Base-by-base conservation (phyloP, 176 grass and related monocot species). In the Aechmea fasciata region DNA sequence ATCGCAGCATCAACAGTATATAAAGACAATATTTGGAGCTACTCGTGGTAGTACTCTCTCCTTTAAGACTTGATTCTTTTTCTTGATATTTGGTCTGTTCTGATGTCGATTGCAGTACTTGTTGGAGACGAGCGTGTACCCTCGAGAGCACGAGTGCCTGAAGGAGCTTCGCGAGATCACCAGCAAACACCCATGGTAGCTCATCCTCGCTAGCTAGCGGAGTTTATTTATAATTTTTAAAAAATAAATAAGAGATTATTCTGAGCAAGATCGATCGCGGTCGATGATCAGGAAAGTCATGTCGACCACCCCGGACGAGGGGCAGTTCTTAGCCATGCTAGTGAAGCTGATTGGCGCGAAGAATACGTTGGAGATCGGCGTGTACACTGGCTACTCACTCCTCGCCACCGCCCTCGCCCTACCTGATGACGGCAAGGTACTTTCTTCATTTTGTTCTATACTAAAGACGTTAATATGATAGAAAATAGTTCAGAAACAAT, bases 291-390 rank as follows among this genome's bases (percentile, higher is more conserved):
- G 92, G 92, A 91, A 91, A 73, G 69, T 91, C 78, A 91, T 96
- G 88, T 82, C 83, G 48, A 89, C 85, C 7, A 84, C 88, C 7
- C 84, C 92, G 2, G 92, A 96, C 67, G 92, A 96, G 75, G 92
- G 88, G 0, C 92, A 96, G 74, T 96, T 96, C 84, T 78, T 96
- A 63, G 86, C 80, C 66, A 73, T 96, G 74, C 82, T 96, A 64
- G 64, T 96, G 53, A 96, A 96, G 77, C 76, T 96, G 83, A 85
- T 89, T 78, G 85, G 85, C 67, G 92, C 92, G 18, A 91, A 96
- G 88, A 91, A 91, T 74, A 96, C 92, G 50, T 91, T 96, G 85
- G 92, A 96, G 81, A 96, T 96, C 79, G 92, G 92, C 63, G 92
- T 96, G n/a, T 96, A 87, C 71, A 96, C 92, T 48, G 92, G 92